Percentiles rank a stretch among this genome's conserved stretches.
Conservation (phyloP, 75 land plant genomes). For the Pinus albicaulis region DNA sequence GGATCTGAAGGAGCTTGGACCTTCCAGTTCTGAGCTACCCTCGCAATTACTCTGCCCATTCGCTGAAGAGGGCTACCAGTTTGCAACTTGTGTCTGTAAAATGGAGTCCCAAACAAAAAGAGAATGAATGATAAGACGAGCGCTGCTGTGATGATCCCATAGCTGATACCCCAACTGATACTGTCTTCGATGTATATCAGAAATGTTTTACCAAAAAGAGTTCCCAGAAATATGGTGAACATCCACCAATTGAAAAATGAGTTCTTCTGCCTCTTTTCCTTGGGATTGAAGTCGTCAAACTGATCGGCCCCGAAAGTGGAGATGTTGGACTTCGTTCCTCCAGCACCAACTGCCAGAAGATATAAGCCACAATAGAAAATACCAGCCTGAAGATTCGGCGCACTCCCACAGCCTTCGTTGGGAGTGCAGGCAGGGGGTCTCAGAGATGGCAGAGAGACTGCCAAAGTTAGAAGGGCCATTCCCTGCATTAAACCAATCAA, state of each 20-base stretch:
- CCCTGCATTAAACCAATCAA: slow-evolving; percentile 61
- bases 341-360: not conserved
- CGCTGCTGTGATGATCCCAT: slow-evolving; percentile 72
- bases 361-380: slow-evolving; percentile 21
- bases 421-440: slow-evolving; percentile 53
- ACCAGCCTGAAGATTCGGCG: slow-evolving; percentile 40
- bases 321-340: slow-evolving; percentile 37
- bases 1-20: slow-evolving; percentile 31
- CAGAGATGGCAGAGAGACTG: slow-evolving; percentile 68
- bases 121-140: slow-evolving; percentile 55
- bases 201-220: slow-evolving; percentile 15
- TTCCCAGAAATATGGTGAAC: slow-evolving; percentile 75
- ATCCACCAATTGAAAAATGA: slow-evolving; percentile 50
- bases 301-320: slow-evolving; percentile 15
- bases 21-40: slow-evolving; percentile 43
- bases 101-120: slow-evolving; percentile 69
- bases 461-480: slow-evolving; percentile 72
- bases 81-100: slow-evolving; percentile 73
- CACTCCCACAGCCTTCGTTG: slow-evolving; percentile 35
- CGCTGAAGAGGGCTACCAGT: slow-evolving; percentile 44
- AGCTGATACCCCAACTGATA: slow-evolving; percentile 80
- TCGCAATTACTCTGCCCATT: slow-evolving; percentile 34
- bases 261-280: no score
- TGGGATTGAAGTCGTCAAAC: no score
- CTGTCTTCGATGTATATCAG: slow-evolving; percentile 83